Base-by-base conservation (phyloP, 1,139 yeast species). In the Nakaseomyces sp. region DNA sequence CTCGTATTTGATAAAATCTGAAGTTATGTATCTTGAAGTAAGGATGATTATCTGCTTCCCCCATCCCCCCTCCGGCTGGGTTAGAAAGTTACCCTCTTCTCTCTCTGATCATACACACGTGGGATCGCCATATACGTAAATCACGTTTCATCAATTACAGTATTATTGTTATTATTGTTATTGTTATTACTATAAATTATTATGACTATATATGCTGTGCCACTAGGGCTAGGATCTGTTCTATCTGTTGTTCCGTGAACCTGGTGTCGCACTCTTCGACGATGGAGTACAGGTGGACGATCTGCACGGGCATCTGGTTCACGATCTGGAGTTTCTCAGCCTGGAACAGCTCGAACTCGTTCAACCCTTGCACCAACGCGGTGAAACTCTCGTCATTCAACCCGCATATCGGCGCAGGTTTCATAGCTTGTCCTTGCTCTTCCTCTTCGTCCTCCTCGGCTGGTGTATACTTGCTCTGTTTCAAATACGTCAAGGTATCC, bases 191-290 rank as follows among this genome's bases (percentile, higher is more conserved):
- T n/a, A n/a, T n/a, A n/a, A n/a, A n/a, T n/a, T n/a, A n/a, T n/a
- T n/a, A n/a, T n/a, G n/a, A n/a, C 12, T 31, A 45, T 36, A 36
- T 40, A 40, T 44, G 50, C 30, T 39, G 43, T n/a, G 41, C 39
- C 4, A 53, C 42, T 2, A 46, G 46, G 20, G 43, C 42, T 13
- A 57, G 36, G 6, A 87, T 73, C 2, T 67, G 66, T 41, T 76
- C 74, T 45, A 83, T 72, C 46, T 77, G 73, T 1, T 76, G 82
- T 47, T 81, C 84, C 17, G 70, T 65, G 55, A 87, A 81, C 51
- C 97, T 70, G 52, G 76, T 80, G 53, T 89, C 97, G 62, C 96
- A 89, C 61, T 91, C 97, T 58, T 91, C 98, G 3, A 91, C 79
- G 36, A 89, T 69, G 0, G 91, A 72, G 61, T 79, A 87, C 45